These are phyloP conservation scores for Melastoma malabathricum DNA, from an alignment of 345 rosid species.

Conservation along the genomic window DNA sequence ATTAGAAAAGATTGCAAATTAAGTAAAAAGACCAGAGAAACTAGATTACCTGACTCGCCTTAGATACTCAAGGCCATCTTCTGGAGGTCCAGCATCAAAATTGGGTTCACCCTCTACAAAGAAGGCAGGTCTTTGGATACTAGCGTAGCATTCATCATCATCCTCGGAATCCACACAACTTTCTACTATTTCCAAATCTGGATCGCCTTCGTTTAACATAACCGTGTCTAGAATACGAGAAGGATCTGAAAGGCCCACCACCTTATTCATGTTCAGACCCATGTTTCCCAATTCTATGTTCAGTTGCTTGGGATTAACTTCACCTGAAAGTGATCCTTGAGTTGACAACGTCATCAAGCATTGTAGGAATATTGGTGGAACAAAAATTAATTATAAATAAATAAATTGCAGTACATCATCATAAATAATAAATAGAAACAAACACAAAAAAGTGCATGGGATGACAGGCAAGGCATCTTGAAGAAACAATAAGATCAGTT, in stretches of 20 bases:
- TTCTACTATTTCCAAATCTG: constrained; percentile 23
- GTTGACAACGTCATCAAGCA: constrained; percentile 5
- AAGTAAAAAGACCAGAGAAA: constrained; percentile 1
- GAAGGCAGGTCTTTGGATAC: constrained; percentile 82
- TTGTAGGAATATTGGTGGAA: too few relatives aligned
- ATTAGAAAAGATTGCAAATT: background rate
- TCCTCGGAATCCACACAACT: constrained; percentile 42
- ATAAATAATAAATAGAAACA: too few relatives aligned
- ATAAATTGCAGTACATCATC: too few relatives aligned
- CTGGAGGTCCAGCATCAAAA: constrained; percentile 82
- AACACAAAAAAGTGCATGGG: too few relatives aligned
- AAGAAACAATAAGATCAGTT: background rate
- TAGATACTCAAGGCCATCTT: constrained; percentile 81
- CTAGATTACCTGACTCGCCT: constrained; percentile 70
- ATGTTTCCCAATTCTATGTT: constrained; percentile 15
- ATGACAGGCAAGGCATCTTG: too few relatives aligned
- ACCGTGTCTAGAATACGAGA: too few relatives aligned
- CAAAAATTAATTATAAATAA: too few relatives aligned
- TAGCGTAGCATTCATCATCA: constrained; percentile 50
- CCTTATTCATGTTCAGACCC: background rate
- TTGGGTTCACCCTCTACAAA: constrained; percentile 76
- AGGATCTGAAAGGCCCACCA: too few relatives aligned
- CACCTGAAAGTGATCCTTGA: constrained; percentile 30
- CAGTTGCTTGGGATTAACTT: constrained; percentile 16
- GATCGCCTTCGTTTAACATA: constrained; percentile 10